Base-by-base conservation (phyloP, 805 yeast species). In the Starmerella apis region DNA sequence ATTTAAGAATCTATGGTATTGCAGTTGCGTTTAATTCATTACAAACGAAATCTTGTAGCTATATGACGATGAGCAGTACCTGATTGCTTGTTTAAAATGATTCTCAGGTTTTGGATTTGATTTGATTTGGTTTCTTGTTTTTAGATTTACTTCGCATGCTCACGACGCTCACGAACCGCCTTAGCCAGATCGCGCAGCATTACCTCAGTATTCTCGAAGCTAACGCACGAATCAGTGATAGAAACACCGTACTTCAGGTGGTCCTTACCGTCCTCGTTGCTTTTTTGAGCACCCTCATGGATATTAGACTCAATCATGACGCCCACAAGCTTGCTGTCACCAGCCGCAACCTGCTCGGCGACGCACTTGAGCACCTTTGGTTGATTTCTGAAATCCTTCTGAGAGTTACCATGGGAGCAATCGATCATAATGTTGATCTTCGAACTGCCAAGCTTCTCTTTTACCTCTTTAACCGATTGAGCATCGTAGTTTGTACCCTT, bases 401-500 rank as follows among this genome's bases (percentile, higher is more conserved):
- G 80, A 33, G 96, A 87, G 75, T 92, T 92, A 62, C 96, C 98
- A 70, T 92, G 98, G 43, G 96, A 88, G 71, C 96, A 92, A 71
- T 92, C 98, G 55, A 92, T 83, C 98, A 92, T 92, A 61, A 86
- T 68, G 46, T 70, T 73, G 46, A 55, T 54, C 19, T 47, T 61
- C 70, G 74, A 68, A 66, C 68, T 51, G 73, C 80, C 59, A 60
- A 86, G 76, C 65, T 77, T 77, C 28, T 66, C 72, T 71, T 86
- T 82, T 56, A 94, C 92, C 35, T 74, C 81, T 37, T 75, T 72
- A 36, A 92, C 86, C n/a, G 83, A 77, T 50, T 71, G 77, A 56
- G 78, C 83, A 66, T 87, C 96, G 73, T 79, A 92, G 72, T 92
- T 92, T 48, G 98, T 86, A 55, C 95, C 92, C 64, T 78, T 76